Percentiles rank a stretch among this genome's conserved stretches.
phyloP scores from a whole-genome alignment of 371 early-diverging fungal species.

The Mycotypha africana region DNA sequence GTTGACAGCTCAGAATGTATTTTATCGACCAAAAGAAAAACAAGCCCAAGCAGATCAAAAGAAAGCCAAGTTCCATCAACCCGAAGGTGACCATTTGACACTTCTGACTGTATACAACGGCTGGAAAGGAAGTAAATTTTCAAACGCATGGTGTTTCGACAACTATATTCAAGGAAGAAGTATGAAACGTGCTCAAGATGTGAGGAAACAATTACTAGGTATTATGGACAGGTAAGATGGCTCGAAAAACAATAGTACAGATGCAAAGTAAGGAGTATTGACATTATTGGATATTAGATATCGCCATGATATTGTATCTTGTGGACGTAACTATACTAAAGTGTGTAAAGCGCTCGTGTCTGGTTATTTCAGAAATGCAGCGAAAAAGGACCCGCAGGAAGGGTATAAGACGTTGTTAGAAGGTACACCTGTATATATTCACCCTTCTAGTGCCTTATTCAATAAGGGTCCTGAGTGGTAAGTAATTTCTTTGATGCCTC shows the following conservation, averaged over 20 bases:
- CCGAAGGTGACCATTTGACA: constrained; percentile 97
- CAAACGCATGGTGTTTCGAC: constrained; percentile 94
- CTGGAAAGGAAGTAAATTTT: constrained; percentile 86
- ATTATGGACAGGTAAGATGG: constrained; percentile 84
- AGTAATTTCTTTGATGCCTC: neutral
- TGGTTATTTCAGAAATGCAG: constrained; percentile 94
- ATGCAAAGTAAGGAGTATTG: no score
- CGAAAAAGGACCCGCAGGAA: constrained; percentile 96
- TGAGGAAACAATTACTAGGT: constrained; percentile 92
- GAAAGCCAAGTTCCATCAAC: constrained; percentile 96
- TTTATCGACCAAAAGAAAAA: constrained; percentile 96
- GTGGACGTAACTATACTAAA: constrained; percentile 87
- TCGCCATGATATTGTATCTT: constrained; percentile 89
- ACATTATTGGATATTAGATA: no score
- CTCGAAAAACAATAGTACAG: no score
- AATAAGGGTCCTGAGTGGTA: constrained; percentile 95
- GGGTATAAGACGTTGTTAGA: constrained; percentile 96
- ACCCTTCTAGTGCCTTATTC: constrained; percentile 92
- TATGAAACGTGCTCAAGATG: constrained; percentile 88
- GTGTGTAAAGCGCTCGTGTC: constrained; percentile 88
- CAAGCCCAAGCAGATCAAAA: constrained; percentile 91
- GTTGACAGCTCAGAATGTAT: constrained; percentile 91
- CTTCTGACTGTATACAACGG: constrained; percentile 93
- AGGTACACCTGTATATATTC: constrained; percentile 95
- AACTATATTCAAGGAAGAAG: constrained; percentile 91